Base-by-base conservation (phyloP, 106 monocot genomes). In the Dendrobium huoshanense region DNA sequence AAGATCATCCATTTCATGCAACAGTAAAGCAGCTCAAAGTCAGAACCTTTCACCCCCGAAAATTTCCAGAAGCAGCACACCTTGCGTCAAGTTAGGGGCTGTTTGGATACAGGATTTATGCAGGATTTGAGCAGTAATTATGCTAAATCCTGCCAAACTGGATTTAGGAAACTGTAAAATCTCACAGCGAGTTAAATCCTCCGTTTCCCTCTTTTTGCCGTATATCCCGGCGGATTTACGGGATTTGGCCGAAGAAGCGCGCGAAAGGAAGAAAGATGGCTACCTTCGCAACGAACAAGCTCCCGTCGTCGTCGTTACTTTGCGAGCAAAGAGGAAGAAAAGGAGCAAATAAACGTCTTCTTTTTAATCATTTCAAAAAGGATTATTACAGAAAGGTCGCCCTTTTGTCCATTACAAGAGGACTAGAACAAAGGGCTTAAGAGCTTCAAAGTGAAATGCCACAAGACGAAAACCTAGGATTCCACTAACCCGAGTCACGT, bases 1-100 rank as follows among this genome's bases (percentile, higher is more conserved):
- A 76, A 29, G 20, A 76, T 27, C 76, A 25, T 76, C 76, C 76
- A 76, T 49, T 49, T 76, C 48, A 76, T 45, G 25, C 22, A 76
- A 51, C n/a, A 49, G 11, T 51, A 25, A 49, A 51, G 76, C 45
- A 76, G 49, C 47, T 48, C 25, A 76, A 51, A 76, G 1, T 48
- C 1, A 76, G 49, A 76, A 49, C 3, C 27, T 49, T 41, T 76
- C 24, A 43, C 40, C 18, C 1, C 74, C 44, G 44, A 44, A 74
- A 74, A 1, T 74, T 44, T 42, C 44, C 74, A 74, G 25, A 9
- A 76, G 1, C 27, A 76, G 27, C 49, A 51, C 51, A 76, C 44
- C 43, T 45, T 17, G 6, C 74, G 7, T 74, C 74, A 44, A 44
- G 0, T 15, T 4, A 17, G 0, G 40, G 17, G 11, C 3, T 40